Percentiles rank a stretch among this genome's conserved stretches.
Evolutionary conservation across 441 rosid genomes (phyloP).

Genomic region (Adansonia rubrostipa): DNA sequence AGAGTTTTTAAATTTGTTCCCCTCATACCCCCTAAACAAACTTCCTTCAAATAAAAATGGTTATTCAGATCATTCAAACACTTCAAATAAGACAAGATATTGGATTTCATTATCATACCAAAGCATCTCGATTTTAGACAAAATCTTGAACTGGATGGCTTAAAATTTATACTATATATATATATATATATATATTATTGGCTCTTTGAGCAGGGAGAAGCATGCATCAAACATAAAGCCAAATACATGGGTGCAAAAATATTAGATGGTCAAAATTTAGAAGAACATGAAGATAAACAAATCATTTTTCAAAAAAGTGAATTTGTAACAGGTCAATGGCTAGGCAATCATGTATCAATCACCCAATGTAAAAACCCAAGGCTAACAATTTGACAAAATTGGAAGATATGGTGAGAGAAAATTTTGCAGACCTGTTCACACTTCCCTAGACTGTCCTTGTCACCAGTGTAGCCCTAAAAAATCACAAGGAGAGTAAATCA

Average conservation of each 20-base stretch:
- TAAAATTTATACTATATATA: background rate
- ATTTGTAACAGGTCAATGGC: background rate
- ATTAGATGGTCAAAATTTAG: background rate
- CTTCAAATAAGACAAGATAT: slow-evolving; percentile 15
- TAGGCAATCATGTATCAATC: slow-evolving; percentile 9
- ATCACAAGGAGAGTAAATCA: slow-evolving; percentile 33
- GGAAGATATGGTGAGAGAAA: slow-evolving; percentile 14
- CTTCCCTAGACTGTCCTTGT: slow-evolving; percentile 80
- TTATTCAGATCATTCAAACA: background rate
- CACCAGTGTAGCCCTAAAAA: slow-evolving; percentile 74
- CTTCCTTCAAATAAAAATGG: background rate
- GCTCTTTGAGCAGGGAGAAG: background rate
- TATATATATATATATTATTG: background rate
- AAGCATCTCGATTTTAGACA: background rate
- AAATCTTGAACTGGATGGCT: background rate
- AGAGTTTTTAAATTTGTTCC: background rate
- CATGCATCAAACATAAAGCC: background rate
- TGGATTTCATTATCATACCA: background rate
- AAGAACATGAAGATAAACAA: slow-evolving; percentile 11
- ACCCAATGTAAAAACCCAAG: slow-evolving; percentile 26
- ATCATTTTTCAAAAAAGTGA: slow-evolving; percentile 13
- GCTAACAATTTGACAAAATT: slow-evolving; percentile 19
- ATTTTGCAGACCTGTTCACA: slow-evolving; percentile 86
- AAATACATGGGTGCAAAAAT: background rate
- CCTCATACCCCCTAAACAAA: background rate